Base-by-base conservation (phyloP, 345 rosid genomes). In the Syzygium jambos region DNA sequence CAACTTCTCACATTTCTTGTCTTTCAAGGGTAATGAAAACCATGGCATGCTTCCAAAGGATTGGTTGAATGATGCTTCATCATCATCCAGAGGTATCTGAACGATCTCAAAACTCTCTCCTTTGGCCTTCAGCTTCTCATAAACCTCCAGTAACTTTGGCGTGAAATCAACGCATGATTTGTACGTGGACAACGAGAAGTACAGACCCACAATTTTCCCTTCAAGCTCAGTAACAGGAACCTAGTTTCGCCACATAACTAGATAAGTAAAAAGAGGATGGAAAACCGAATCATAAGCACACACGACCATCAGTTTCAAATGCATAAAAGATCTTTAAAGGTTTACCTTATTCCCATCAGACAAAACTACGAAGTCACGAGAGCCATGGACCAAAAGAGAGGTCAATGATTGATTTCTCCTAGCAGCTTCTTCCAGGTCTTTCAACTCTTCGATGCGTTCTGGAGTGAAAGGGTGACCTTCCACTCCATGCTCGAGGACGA, bases 401-500 rank as follows among this genome's bases (percentile, higher is more conserved):
- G 56, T 90, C 86, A 96, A 84, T 12, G 94, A 90, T 91, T 96
- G 99, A 16, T 95, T 92, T 85, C 83, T 91, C 88, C 89, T 90
- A 54, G 94, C 97, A 52, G 65, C 90, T 63, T 93, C 95, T 87
- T 94, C 99, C 52, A 87, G 89, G 88, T 94, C 98, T 91, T 93
- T 90, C 46, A 96, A 84, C 87, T 93, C 94, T 51, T 90, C 90
- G 92, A 95, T 90, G 90, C 85, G 94, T 87, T 93, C 95, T 4
- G 56, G 85, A 2, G 94, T 93, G 89, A 94, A 96, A 87, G 98
- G 99, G 85, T 93, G 91, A 52, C 89, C 95, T 85, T 93, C 95
- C 53, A 78, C 93, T 86, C 95, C 99, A 82, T 95, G 91, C 90
- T 95, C 95, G 55, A 43, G 89, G 86, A 96, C 55, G 22, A 95